Evolutionary conservation across 148 eudicot species (phyloP).

Genomic region (Drosera capensis): DNA sequence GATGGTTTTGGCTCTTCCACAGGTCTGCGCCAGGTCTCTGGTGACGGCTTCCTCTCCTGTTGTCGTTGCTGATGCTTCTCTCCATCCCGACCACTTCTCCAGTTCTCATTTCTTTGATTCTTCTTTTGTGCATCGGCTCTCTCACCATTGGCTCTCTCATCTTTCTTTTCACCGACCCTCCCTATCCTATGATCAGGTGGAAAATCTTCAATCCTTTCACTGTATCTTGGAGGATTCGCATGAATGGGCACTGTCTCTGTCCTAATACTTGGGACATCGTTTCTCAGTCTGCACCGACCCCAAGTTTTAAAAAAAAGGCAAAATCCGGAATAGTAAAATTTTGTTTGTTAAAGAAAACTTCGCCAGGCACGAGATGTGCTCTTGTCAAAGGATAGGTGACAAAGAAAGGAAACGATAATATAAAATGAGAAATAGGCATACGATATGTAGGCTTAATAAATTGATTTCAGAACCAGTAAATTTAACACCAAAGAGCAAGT

Average conservation of each 20-base stretch:
- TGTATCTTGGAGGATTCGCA: conserved; percentile 22
- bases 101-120: conserved; percentile 57
- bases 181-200: conserved; percentile 30
- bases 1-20: conserved; percentile 31
- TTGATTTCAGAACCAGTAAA: no score
- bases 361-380: no score
- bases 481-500: no score
- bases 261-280: conserved; percentile 20
- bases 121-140: conserved; percentile 42
- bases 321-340: no score
- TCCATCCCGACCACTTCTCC: conserved; percentile 38
- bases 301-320: no score
- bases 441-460: no score
- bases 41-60: conserved; percentile 67
- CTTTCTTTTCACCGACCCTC: conserved; percentile 37
- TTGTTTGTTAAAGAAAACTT: no score
- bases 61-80: conserved; percentile 36
- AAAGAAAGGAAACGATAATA: no score
- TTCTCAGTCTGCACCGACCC: conserved; percentile 50
- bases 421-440: no score
- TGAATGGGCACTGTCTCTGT: conserved; percentile 19
- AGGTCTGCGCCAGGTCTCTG: conserved; percentile 96
- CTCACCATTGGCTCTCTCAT: conserved; percentile 28
- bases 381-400: no score
- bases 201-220: conserved; percentile 25